phyloP scores from a whole-genome alignment of 768 basidiomycete species.

The Tephrocybe rancida region DNA sequence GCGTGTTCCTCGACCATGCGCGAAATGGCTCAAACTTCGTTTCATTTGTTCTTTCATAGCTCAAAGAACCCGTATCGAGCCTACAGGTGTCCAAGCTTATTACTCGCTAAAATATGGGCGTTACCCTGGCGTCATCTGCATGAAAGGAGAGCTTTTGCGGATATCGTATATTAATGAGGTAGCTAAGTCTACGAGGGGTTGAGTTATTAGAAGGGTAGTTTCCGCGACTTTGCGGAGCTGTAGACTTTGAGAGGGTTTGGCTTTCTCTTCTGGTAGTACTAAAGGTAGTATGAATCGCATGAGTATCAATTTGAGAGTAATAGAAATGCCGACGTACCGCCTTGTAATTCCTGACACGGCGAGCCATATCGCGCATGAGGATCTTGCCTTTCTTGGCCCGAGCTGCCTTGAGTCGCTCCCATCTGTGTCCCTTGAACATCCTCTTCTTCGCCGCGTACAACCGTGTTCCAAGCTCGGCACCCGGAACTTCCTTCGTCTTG shows the following conservation, averaged over 20 bases:
- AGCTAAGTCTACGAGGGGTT: background rate
- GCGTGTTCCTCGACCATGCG: background rate
- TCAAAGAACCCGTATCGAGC: too few relatives aligned
- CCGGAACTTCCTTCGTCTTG: constrained; percentile 41
- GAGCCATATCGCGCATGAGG: constrained; percentile 70
- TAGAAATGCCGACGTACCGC: constrained; percentile 43
- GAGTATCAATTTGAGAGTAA: background rate
- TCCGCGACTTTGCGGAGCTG: constrained; percentile 48
- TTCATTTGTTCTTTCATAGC: too few relatives aligned
- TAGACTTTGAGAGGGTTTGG: constrained; percentile 62
- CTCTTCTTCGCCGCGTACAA: constrained; percentile 77
- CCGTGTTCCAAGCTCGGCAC: constrained; percentile 59
- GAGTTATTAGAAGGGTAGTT: constrained; percentile 56
- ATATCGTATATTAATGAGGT: background rate
- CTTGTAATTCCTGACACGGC: constrained; percentile 68
- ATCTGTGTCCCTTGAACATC: constrained; percentile 95
- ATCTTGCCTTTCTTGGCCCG: constrained; percentile 50
- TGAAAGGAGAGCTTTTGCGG: constrained; percentile 6
- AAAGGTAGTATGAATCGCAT: constrained; percentile 10
- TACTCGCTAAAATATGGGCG: too few relatives aligned
- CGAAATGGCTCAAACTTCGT: too few relatives aligned
- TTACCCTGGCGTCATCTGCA: background rate
- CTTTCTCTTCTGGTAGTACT: constrained; percentile 53
- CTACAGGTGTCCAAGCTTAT: too few relatives aligned
- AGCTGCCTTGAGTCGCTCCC: constrained; percentile 63